Conservation (phyloP, 176 grass and related monocot genomes). For the Alopecurus myosuroides region DNA sequence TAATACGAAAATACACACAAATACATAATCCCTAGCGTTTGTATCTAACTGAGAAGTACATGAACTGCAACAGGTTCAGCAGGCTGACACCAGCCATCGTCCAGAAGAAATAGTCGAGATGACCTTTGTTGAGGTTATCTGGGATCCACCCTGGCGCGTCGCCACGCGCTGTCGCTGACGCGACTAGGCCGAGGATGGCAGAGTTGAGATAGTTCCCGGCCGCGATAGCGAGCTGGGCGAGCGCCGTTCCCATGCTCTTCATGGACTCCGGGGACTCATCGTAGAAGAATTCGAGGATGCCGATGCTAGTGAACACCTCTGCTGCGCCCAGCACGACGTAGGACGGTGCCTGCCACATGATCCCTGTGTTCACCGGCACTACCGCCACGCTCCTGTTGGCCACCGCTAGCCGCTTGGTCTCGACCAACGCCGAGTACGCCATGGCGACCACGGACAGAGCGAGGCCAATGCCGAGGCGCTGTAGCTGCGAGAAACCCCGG, state of each 20-base stretch:
- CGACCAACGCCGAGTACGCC: conserved; percentile 26
- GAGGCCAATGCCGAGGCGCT: conserved; percentile 27
- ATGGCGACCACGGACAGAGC: conserved; percentile 15
- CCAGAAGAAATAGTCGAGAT: conserved; percentile 25
- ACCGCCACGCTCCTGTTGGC: background rate
- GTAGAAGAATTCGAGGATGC: conserved; percentile 42
- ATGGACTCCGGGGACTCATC: conserved; percentile 29
- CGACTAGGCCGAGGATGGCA: background rate
- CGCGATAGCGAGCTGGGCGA: background rate
- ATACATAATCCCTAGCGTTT: background rate
- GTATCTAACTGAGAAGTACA: background rate
- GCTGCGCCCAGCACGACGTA: conserved; percentile 26
- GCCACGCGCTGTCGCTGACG: background rate
- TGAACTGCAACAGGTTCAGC: background rate
- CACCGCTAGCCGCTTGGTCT: conserved; percentile 10
- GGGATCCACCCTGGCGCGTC: conserved; percentile 16
- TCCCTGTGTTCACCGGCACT: background rate
- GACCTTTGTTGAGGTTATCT: background rate
- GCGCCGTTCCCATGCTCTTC: conserved; percentile 29
- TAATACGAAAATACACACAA: background rate
- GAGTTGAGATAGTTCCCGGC: conserved; percentile 35
- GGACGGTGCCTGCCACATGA: background rate
- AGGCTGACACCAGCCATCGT: background rate
- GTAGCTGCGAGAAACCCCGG: conserved; percentile 22
- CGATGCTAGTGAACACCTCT: conserved; percentile 25